Evolutionary conservation across 1,284 basidiomycete genomes (phyloP), one percentile per base, ranked within the genome.

Genomic region (Porodaedalea pini): DNA sequence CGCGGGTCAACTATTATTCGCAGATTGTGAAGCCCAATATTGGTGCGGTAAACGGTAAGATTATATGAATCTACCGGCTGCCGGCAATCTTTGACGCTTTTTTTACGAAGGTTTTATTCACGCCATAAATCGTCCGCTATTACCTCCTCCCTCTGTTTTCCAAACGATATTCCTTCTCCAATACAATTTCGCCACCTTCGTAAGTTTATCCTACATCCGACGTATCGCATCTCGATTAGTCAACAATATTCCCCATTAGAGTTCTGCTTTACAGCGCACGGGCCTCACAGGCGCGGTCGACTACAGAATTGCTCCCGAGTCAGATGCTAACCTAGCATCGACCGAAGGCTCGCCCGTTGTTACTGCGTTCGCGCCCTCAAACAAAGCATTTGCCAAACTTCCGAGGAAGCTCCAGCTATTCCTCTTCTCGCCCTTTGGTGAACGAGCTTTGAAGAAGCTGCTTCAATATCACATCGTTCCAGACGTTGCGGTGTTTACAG

Each of bases 401-500:
- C 88, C 88, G 0, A 66, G 62, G 39, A 78, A 76, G 52, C 75
- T 90, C 45, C 75, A 73, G 57, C 64, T 76, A 34, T 90, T 78
- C 75, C 75, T 90, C 54, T 89, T 90, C 71, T 87, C 85, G 6
- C 83, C 83, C 0, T 81, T 82, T 56, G 88, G 88, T 5, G 70
- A 72, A 49, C 70, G 68, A 37, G 78, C 74, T 1, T 66, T 91
- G 53, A 78, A 71, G 64, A 88, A 88, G 70, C 65, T 90, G 13
- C 67, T 90, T 23, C 74, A 82, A 62, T 88, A 81, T 69, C 88
- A 90, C 70, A 76, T 84, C 57, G 73, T 88, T 4, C 86, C 86
- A 2, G 67, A 78, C 39, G 71, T 76, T 23, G 71, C 85, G 40
- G 66, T 88, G 15, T 78, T 82, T 62, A 78, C 80, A 40, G 84